Conservation (phyloP, 1,139 yeast species). For the Dujonia santamariae region DNA sequence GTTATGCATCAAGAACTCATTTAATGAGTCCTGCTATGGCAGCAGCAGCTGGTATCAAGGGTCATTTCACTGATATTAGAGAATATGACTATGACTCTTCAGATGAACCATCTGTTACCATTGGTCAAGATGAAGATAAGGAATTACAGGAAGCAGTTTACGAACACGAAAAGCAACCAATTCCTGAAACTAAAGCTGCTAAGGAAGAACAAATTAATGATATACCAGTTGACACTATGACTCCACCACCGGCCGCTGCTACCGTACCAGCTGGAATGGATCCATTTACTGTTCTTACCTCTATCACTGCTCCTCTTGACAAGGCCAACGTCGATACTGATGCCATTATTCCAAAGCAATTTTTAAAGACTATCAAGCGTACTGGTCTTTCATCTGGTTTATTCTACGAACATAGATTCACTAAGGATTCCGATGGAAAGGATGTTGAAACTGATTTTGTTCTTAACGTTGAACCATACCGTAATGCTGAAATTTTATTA, state of each 20-base stretch:
- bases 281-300: constrained; percentile 69
- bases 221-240: constrained; percentile 46
- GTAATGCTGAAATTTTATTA: constrained; percentile 74
- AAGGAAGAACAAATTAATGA: constrained; percentile 54
- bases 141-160: constrained; percentile 66
- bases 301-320: constrained; percentile 90
- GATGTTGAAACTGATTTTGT: constrained; percentile 84
- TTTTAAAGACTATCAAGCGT: constrained; percentile 93
- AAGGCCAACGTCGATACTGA: constrained; percentile 97
- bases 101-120: constrained; percentile 59
- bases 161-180: constrained; percentile 63
- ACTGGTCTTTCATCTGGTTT: constrained; percentile 88
- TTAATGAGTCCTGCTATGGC: constrained; percentile 99
- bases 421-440: constrained; percentile 63
- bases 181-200: constrained; percentile 31
- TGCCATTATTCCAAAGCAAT: constrained; percentile 97
- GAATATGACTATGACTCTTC: constrained; percentile 61
- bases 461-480: constrained; percentile 80
- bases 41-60: constrained; percentile 94
- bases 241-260: constrained; percentile 22
- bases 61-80: constrained; percentile 89
- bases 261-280: constrained; percentile 57
- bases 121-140: constrained; percentile 56
- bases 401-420: constrained; percentile 85
- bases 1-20: constrained; percentile 94